phyloP scores from a whole-genome alignment of 2,329 filamentous ascomycete species.

The Orbilia blumenaviensis region DNA sequence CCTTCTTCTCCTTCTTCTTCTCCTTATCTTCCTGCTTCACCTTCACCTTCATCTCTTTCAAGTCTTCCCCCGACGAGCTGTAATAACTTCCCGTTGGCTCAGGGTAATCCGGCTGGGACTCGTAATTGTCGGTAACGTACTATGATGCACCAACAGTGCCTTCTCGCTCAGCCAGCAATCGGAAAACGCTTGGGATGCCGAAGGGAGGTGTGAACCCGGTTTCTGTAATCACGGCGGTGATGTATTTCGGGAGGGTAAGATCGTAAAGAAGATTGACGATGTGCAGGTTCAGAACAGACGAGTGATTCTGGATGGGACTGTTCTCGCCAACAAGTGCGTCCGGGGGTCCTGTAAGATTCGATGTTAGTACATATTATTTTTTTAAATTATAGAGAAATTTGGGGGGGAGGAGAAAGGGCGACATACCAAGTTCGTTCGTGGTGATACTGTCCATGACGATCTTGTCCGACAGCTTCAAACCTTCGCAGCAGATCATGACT shows the following conservation, averaged over 20 bases:
- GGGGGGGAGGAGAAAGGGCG: background rate
- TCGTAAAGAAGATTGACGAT: constrained; percentile 85
- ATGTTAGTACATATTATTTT: constrained; percentile 71
- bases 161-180: constrained; percentile 64
- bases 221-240: constrained; percentile 90
- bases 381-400: background rate
- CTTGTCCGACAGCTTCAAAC: constrained; percentile 90
- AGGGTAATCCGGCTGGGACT: constrained; percentile 4
- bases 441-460: constrained; percentile 92
- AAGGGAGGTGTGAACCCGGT: constrained; percentile 85
- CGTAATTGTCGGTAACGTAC: background rate
- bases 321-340: constrained; percentile 58
- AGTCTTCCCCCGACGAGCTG: too few relatives aligned
- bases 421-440: constrained; percentile 74
- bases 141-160: constrained; percentile 47
- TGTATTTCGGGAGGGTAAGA: constrained; percentile 84
- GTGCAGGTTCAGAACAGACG: constrained; percentile 69
- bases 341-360: constrained; percentile 63
- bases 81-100: constrained; percentile 23
- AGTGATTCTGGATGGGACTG: constrained; percentile 66
- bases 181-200: constrained; percentile 79
- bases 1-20: too few relatives aligned
- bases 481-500: constrained; percentile 90
- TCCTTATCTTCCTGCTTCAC: too few relatives aligned
- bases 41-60: too few relatives aligned